Conservation (phyloP, 352 stramenopile species). For the Globisporangium heterothallicum region DNA sequence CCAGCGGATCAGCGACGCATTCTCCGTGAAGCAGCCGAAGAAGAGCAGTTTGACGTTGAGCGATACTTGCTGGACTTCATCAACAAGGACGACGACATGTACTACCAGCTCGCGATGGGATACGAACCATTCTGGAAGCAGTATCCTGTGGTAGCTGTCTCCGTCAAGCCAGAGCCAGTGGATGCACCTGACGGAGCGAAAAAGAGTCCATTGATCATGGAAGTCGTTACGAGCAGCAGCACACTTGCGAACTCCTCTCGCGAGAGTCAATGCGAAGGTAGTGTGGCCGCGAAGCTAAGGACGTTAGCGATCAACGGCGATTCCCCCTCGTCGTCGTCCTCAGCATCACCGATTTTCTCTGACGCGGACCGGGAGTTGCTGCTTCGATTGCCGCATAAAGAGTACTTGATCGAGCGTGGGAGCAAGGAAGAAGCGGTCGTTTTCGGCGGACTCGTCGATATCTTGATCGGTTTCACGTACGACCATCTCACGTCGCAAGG, state of each 20-base stretch:
- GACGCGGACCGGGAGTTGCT: slow-evolving; percentile 75
- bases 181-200: neutral
- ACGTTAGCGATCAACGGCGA: slow-evolving; percentile 5
- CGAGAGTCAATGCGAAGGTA: slow-evolving; percentile 2
- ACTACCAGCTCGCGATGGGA: slow-evolving; percentile 88
- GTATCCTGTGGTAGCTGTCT: slow-evolving; percentile 27
- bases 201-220: slow-evolving; percentile 27
- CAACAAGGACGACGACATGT: slow-evolving; percentile 89
- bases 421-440: slow-evolving; percentile 55
- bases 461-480: slow-evolving; percentile 95
- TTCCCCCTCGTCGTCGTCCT: slow-evolving; percentile 1
- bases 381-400: slow-evolving; percentile 61
- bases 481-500: slow-evolving; percentile 94
- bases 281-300: slow-evolving; percentile 1
- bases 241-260: neutral
- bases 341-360: slow-evolving; percentile 24
- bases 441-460: slow-evolving; percentile 88
- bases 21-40: slow-evolving; percentile 83
- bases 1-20: slow-evolving; percentile 57
- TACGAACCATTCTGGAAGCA: slow-evolving; percentile 89
- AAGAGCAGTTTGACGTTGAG: slow-evolving; percentile 93
- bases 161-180: neutral
- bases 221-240: slow-evolving; percentile 17
- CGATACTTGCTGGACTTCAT: slow-evolving; percentile 94
- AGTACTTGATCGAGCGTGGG: slow-evolving; percentile 60